Base-by-base conservation (phyloP, 2,329 filamentous ascomycete species). In the Colletotrichum theobromicola region DNA sequence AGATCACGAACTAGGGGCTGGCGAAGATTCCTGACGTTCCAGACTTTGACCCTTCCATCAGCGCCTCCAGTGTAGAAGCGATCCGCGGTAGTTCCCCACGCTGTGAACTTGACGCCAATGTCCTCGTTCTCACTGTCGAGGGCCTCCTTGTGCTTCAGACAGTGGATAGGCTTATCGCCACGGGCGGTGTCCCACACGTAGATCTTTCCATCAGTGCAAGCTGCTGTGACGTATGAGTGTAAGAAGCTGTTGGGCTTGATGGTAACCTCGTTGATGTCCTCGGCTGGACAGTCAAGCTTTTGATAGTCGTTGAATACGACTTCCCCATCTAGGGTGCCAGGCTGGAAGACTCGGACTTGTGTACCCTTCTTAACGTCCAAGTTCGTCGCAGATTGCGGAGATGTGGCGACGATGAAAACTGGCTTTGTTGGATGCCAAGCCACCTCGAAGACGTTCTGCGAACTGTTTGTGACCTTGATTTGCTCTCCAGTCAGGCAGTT, bases 21-120 rank as follows among this genome's bases (percentile, higher is more conserved):
- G 32, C 76, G 82, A 65, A 64, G 78, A 58, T 84, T 84, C 12
- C 89, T 87, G 10, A 93, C 82, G 75, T 93, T 90, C 91, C 91
- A 93, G 3, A 90, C 90, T 74, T 91, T 92, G 18, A 93, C 85
- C 0, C 89, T 85, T 2, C 91, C 91, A 75, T 93, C 91, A 2
- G 91, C 92, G 0, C 90, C 90, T 1, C 91, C 91, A 0, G 91
- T 93, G 76, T 93, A 93, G 57, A 93, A 87, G 0, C 91, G 86
- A 69, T 91, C 89, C 0, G 85, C 80, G 0, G 87, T 89, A 18
- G 84, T 86, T 1, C 90, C 91, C 91, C 91, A 93, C 5, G 90
- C 88, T 0, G 88, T 88, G 76, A 93, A 93, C 78, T 92, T 93
- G 55, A 93, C 90, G 3, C 91, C 91, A 0, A 89, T 88, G 72